These are phyloP conservation scores for Magnaporthiopsis poae DNA, from an alignment of 2,329 filamentous ascomycete genomes.

Conservation along the genomic window DNA sequence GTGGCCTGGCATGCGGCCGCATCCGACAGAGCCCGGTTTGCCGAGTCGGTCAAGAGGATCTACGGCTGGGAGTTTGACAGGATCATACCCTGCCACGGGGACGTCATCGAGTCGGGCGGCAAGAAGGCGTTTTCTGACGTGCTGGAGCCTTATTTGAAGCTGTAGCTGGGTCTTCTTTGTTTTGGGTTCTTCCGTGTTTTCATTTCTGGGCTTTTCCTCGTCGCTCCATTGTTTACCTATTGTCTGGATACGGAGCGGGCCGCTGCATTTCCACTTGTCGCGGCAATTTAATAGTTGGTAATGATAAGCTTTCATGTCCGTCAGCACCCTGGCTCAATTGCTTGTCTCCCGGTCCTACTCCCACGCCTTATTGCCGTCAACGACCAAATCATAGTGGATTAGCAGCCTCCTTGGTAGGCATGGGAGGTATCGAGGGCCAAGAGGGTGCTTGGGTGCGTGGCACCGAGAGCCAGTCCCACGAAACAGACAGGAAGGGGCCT, in stretches of 20 bases:
- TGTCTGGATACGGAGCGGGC: too few species aligned
- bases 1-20: not conserved
- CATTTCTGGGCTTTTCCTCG: not conserved
- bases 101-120: not conserved
- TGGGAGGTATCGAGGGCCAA: slow-evolving; percentile 52
- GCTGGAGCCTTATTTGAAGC: not conserved
- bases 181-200: not conserved
- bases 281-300: too few species aligned
- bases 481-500: too few species aligned
- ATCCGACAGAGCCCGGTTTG: not conserved
- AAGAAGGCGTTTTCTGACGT: not conserved
- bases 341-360: not conserved
- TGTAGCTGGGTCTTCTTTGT: not conserved
- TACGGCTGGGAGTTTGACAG: slow-evolving; percentile 1
- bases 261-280: too few species aligned
- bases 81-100: slow-evolving; percentile 1
- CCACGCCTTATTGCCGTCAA: slow-evolving; percentile 4
- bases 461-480: too few species aligned
- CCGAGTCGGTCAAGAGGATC: not conserved
- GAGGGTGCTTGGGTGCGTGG: slow-evolving; percentile 41
- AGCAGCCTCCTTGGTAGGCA: too few species aligned
- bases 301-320: too few species aligned
- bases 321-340: too few species aligned
- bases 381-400: not conserved
- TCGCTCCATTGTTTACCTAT: not conserved